A percentile compares a stretch with the other conserved stretches of the same genome.
phyloP scores from a whole-genome alignment of 1,139 yeast species.

The Magnusiomyces paraingens region DNA sequence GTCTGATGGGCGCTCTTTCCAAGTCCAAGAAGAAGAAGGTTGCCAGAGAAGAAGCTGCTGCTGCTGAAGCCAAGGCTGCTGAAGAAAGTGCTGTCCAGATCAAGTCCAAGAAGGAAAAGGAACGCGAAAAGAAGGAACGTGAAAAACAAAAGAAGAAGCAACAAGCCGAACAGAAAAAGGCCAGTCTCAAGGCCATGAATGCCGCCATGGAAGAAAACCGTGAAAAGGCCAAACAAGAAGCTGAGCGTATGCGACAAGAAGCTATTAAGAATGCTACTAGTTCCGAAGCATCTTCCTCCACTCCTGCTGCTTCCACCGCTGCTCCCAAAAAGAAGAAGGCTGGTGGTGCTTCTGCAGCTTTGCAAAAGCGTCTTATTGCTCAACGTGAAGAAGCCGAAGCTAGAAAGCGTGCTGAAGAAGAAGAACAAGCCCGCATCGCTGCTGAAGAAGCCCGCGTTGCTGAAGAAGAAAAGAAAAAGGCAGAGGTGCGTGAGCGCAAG shows the following conservation, averaged over 20 bases:
- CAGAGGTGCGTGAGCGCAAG: constrained; percentile 59
- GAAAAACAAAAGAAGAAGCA: constrained; percentile 90
- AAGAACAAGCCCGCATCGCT: constrained; percentile 56
- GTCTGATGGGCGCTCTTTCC: constrained; percentile 74
- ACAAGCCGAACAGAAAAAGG: constrained; percentile 81
- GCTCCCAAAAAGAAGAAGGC: constrained; percentile 34
- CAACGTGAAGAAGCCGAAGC: constrained; percentile 79
- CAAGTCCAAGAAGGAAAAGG: constrained; percentile 95
- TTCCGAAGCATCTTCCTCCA: constrained; percentile 1
- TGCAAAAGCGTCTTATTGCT: constrained; percentile 75
- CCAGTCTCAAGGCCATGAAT: constrained; percentile 61
- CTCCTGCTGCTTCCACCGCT: constrained; percentile 30
- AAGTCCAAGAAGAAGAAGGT: constrained; percentile 73
- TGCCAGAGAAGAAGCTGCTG: constrained; percentile 43
- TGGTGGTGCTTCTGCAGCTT: constrained; percentile 37
- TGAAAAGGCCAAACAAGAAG: constrained; percentile 23
- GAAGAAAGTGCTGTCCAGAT: constrained; percentile 52
- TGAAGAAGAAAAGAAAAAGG: constrained; percentile 59
- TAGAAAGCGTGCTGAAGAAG: constrained; percentile 76
- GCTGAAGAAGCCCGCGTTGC: constrained; percentile 51
- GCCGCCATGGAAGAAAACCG: constrained; percentile 40
- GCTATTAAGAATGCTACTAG: constrained; percentile 16
- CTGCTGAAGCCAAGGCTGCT: constrained; percentile 31
- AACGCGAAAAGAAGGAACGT: constrained; percentile 92
- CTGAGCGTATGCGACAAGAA: constrained; percentile 37